A percentile compares a stretch with the other conserved stretches of the same genome.
These are phyloP conservation scores for Pseudogymnoascus sp. DNA, from an alignment of 2,329 filamentous ascomycete species.

Conservation along the genomic window DNA sequence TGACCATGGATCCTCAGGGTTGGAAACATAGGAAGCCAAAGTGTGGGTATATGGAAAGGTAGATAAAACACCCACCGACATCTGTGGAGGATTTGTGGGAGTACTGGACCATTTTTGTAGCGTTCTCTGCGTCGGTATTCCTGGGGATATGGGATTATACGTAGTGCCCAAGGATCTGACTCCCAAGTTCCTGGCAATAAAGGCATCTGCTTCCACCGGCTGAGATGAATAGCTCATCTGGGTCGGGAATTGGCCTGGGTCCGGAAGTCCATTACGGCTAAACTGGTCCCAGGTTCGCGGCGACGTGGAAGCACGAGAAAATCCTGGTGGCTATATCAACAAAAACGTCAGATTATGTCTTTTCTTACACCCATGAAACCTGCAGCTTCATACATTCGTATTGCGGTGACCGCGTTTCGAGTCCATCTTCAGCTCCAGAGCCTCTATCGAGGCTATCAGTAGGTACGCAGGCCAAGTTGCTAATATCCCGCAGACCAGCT, in stretches of 20 bases:
- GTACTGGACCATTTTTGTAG: not conserved
- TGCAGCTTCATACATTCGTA: not conserved
- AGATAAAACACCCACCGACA: constrained; percentile 2
- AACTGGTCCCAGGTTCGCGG: not conserved
- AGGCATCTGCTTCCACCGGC: not conserved
- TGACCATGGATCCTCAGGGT: not conserved
- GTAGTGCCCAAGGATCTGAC: not conserved
- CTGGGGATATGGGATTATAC: not conserved
- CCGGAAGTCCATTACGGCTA: not conserved
- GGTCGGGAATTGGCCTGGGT: not conserved
- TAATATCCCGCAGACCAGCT: not conserved
- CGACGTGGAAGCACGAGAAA: not conserved
- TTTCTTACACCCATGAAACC: not conserved
- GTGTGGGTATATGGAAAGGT: not conserved
- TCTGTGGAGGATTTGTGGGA: not conserved
- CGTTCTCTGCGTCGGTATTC: not conserved
- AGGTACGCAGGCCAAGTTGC: not conserved
- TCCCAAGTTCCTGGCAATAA: not conserved
- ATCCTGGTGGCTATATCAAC: not conserved
- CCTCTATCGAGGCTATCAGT: not conserved
- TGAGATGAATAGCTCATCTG: not conserved
- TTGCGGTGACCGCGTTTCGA: not conserved
- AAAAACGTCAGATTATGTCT: not conserved
- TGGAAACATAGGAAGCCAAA: not conserved
- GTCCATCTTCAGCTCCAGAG: not conserved